These are phyloP conservation scores for Neotropicomus parvogracilis DNA, from an alignment of 1,284 basidiomycete genomes.

Conservation along the genomic window DNA sequence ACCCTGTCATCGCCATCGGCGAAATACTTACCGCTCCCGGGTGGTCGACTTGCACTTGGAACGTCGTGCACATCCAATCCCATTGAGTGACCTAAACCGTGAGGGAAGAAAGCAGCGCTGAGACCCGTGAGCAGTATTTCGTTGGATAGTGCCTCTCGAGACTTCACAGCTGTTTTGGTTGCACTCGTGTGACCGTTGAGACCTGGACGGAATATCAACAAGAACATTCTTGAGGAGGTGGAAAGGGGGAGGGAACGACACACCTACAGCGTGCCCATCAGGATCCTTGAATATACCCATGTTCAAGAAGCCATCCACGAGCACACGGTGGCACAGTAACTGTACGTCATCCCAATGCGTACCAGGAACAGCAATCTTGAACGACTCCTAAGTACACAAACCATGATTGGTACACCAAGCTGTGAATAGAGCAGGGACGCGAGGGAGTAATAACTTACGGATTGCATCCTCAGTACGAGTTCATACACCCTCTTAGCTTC, in stretches of 20 bases:
- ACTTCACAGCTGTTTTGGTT: conserved; percentile 12
- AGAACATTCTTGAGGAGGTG: not conserved
- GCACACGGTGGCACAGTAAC: conserved; percentile 71
- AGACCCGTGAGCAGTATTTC: conserved; percentile 70
- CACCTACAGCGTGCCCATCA: too few species aligned
- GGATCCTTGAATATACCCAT: conserved; percentile 79
- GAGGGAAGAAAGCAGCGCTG: conserved; percentile 85
- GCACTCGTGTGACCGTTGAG: conserved; percentile 1
- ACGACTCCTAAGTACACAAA: conserved; percentile 54
- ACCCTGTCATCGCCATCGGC: conserved; percentile 2
- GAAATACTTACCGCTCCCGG: conserved; percentile 41
- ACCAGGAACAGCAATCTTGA: conserved; percentile 66
- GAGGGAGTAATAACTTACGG: conserved; percentile 11
- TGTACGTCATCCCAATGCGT: conserved; percentile 86
- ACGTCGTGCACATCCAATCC: conserved; percentile 90
- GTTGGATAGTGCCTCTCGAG: conserved; percentile 19
- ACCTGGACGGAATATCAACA: conserved; percentile 4
- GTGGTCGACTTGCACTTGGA: conserved; percentile 68
- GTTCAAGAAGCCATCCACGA: conserved; percentile 75
- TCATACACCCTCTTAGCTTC: conserved; percentile 79
- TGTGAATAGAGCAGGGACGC: not conserved
- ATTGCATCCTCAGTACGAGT: conserved; percentile 89
- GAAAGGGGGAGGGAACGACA: too few species aligned
- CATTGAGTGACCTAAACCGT: conserved; percentile 85
- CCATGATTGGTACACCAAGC: not conserved